A percentile compares a stretch with the other conserved stretches of the same genome.
Evolutionary conservation across 148 eudicot genomes (phyloP).

Genomic region (Dianthus caryophyllus): DNA sequence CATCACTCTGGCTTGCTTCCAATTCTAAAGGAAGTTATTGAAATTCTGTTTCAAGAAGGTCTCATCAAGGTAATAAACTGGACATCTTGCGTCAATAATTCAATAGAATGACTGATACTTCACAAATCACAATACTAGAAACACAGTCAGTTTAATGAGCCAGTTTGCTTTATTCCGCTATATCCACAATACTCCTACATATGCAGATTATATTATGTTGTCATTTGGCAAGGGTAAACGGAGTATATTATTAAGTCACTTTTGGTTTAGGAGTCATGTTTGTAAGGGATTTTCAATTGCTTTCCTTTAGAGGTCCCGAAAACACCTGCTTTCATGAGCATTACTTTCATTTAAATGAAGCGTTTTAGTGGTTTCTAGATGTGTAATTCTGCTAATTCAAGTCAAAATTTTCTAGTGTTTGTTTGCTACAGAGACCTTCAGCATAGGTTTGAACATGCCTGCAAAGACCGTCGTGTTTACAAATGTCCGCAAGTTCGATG

Average conservation of each 20-base stretch:
- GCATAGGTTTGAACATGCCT: conserved; percentile 98
- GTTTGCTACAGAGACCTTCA: conserved; percentile 99
- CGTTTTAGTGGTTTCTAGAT: not conserved
- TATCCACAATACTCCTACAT: too few species aligned
- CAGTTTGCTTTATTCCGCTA: too few species aligned
- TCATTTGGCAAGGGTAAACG: too few species aligned
- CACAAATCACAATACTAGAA: too few species aligned
- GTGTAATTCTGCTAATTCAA: conserved; percentile 21
- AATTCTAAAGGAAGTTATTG: conserved; percentile 95
- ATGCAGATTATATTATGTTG: too few species aligned
- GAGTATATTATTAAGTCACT: conserved; percentile 8
- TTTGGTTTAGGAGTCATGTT: too few species aligned
- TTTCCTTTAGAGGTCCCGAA: too few species aligned
- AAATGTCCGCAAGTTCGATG: conserved; percentile 97
- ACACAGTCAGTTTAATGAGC: too few species aligned
- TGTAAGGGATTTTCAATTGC: too few species aligned
- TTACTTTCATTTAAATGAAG: not conserved
- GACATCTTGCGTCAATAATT: not conserved
- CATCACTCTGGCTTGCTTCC: conserved; percentile 99
- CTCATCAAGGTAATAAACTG: conserved; percentile 68
- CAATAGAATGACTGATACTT: too few species aligned
- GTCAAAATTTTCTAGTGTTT: conserved; percentile 59
- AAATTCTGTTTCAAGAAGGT: conserved; percentile 97
- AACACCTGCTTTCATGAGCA: too few species aligned
- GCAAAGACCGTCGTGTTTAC: conserved; percentile 97